Evolutionary conservation across 345 rosid species (phyloP).

Genomic region (Sisymbrium irio): DNA sequence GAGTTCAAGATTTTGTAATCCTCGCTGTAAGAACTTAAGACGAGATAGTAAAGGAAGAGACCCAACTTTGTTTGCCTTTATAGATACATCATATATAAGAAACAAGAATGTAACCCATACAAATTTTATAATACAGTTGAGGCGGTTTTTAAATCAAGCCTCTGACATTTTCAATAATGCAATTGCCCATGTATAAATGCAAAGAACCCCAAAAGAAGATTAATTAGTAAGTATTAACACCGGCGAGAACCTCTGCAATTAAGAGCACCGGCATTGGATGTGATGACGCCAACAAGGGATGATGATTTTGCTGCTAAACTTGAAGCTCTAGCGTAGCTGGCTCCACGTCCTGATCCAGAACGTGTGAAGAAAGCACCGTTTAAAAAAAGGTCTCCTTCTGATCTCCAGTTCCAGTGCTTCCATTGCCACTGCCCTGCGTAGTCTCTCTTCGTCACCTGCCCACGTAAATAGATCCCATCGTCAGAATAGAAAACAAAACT

Average conservation of each 20-base stretch:
- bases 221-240: constrained; percentile 40
- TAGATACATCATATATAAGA: constrained; percentile 26
- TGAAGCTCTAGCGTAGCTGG: constrained; percentile 65
- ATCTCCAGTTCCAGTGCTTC: constrained; percentile 70
- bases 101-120: constrained; percentile 31
- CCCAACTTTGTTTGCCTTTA: constrained; percentile 21
- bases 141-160: constrained; percentile 31
- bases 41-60: background rate
- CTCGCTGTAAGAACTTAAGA: background rate
- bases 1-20: background rate
- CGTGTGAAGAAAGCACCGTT: constrained; percentile 62
- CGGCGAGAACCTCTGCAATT: constrained; percentile 48
- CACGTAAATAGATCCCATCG: background rate
- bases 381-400: constrained; percentile 53
- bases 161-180: constrained; percentile 19
- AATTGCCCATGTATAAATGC: constrained; percentile 32
- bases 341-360: constrained; percentile 50
- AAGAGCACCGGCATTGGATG: constrained; percentile 53
- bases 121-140: constrained; percentile 34
- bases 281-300: constrained; percentile 47
- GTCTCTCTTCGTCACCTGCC: constrained; percentile 62
- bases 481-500: background rate
- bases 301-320: constrained; percentile 65
- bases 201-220: constrained; percentile 19
- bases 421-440: constrained; percentile 35